Evolutionary conservation across 1,139 yeast genomes (phyloP).

Genomic region (Pichia sp.): DNA sequence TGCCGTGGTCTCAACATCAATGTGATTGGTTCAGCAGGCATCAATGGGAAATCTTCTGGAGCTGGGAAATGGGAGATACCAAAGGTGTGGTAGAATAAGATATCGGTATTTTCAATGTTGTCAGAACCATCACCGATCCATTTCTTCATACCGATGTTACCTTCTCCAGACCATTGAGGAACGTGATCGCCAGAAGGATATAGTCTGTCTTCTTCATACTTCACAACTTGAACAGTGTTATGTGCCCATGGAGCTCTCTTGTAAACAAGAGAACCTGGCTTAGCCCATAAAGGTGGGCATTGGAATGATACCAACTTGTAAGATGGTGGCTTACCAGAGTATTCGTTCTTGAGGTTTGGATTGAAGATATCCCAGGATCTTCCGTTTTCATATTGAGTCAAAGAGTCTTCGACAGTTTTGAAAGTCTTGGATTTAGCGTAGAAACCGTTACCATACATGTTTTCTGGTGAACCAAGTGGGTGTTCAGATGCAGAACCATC

Average conservation of each 20-base stretch:
- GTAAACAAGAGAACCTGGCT: constrained; percentile 67
- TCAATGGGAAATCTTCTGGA: constrained; percentile 85
- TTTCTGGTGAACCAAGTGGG: constrained; percentile 62
- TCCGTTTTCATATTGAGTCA: constrained; percentile 59
- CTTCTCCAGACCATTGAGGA: constrained; percentile 77
- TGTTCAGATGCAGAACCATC: constrained; percentile 60
- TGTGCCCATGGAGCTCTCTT: constrained; percentile 84
- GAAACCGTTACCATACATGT: constrained; percentile 72
- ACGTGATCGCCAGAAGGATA: constrained; percentile 81
- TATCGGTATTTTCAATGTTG: constrained; percentile 61
- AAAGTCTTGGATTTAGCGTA: constrained; percentile 58
- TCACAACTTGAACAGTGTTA: constrained; percentile 62
- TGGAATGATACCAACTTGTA: constrained; percentile 76
- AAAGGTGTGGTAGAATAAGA: constrained; percentile 72
- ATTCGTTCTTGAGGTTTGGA: constrained; percentile 60
- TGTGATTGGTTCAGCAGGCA: constrained; percentile 81
- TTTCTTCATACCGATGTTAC: constrained; percentile 61
- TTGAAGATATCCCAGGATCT: constrained; percentile 80
- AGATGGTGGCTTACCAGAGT: constrained; percentile 71
- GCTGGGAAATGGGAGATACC: constrained; percentile 85
- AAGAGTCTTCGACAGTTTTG: constrained; percentile 64
- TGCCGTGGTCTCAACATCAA: constrained; percentile 74
- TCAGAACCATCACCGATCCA: constrained; percentile 71
- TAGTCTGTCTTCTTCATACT: constrained; percentile 61
- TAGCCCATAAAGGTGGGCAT: constrained; percentile 68